Conservation (phyloP, 2,329 filamentous ascomycete species). For the Trichoderma lentiforme region DNA sequence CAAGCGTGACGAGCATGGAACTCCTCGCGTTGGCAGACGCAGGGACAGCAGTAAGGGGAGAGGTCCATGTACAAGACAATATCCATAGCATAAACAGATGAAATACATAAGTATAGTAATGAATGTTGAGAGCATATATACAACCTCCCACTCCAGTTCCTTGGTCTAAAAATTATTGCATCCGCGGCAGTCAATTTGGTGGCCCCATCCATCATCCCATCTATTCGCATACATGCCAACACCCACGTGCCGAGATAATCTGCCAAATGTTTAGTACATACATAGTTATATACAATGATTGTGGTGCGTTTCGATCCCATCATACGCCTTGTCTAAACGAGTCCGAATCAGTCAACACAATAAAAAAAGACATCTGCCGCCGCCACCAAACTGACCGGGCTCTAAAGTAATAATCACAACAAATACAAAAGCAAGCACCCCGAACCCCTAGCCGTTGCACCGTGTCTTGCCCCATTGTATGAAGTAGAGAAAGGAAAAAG, state of each 20-base stretch:
- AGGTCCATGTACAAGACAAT: neutral
- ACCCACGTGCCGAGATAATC: neutral
- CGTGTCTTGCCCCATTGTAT: slow-evolving; percentile 1
- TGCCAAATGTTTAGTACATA: neutral
- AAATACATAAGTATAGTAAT: neutral
- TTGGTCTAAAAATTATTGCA: neutral
- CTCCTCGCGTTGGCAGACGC: neutral
- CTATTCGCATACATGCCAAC: neutral
- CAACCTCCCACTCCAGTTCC: neutral
- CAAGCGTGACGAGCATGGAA: neutral
- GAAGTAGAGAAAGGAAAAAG: neutral
- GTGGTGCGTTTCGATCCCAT: slow-evolving; percentile 6
- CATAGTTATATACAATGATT: slow-evolving; percentile 9
- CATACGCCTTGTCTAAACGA: slow-evolving; percentile 12
- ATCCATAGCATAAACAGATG: neutral
- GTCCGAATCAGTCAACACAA: neutral
- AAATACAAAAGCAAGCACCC: slow-evolving; percentile 2
- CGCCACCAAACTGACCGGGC: neutral
- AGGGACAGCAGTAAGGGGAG: neutral
- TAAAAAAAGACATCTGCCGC: neutral
- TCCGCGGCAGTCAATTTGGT: slow-evolving; percentile 12
- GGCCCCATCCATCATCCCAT: neutral
- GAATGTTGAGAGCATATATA: neutral
- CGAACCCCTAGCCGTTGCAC: slow-evolving; percentile 2
- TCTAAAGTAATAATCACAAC: neutral